Percentiles rank a stretch among this genome's conserved stretches.
Evolutionary conservation across 73 alveolate genomes (phyloP).

Genomic region (Uronychia setigera): DNA sequence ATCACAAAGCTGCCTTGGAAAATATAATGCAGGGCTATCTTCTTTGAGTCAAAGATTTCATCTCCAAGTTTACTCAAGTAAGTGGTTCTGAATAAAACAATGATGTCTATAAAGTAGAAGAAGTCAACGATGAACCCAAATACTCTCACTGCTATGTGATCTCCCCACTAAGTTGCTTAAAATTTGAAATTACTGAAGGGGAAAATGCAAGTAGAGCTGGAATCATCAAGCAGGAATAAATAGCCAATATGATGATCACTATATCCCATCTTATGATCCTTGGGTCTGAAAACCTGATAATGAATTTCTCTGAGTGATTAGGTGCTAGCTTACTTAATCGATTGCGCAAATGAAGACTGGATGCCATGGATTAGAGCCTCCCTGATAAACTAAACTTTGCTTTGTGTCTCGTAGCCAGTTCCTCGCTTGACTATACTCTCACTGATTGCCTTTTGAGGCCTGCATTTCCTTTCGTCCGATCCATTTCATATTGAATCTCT

Average conservation of each 20-base stretch:
- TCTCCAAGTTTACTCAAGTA: slow-evolving; percentile 27
- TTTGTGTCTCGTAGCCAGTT: too few species aligned
- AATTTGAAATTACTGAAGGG: not conserved
- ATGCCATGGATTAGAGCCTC: not conserved
- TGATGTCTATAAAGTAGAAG: slow-evolving; percentile 40
- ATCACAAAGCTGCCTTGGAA: slow-evolving; percentile 10
- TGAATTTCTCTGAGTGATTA: not conserved
- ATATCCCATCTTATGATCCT: slow-evolving; percentile 28
- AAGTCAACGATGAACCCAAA: slow-evolving; percentile 11
- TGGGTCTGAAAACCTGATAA: slow-evolving; percentile 2
- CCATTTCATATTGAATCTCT: too few species aligned
- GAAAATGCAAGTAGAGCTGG: slow-evolving; percentile 37
- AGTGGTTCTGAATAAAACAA: slow-evolving; percentile 40
- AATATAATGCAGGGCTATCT: slow-evolving; percentile 25
- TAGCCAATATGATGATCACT: slow-evolving; percentile 17
- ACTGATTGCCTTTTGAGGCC: too few species aligned
- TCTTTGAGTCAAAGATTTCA: slow-evolving; percentile 19
- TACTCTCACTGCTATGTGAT: not conserved
- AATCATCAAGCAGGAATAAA: slow-evolving; percentile 3
- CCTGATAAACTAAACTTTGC: too few species aligned
- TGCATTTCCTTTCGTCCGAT: too few species aligned
- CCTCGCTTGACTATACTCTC: too few species aligned
- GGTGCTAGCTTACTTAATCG: not conserved
- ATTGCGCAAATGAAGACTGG: not conserved
- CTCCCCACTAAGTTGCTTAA: slow-evolving; percentile 13